phyloP scores from a whole-genome alignment of 2,329 filamentous ascomycete genomes.

The Stachybotrys elegans region DNA sequence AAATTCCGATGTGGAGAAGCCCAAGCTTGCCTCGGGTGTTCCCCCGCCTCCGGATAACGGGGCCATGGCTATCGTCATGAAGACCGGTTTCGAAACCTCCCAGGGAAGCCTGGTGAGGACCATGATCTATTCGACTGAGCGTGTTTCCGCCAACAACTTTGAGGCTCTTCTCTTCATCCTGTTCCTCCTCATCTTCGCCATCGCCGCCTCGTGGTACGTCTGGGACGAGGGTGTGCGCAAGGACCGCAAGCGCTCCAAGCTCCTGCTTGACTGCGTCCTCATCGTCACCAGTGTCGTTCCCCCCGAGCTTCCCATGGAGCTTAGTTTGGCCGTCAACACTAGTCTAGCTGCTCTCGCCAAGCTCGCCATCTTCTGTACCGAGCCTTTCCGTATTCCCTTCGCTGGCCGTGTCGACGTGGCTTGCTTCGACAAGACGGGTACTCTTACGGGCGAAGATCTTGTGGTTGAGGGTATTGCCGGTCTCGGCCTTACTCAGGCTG shows the following conservation, averaged over 20 bases:
- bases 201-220: constrained; percentile 98
- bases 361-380: constrained; percentile 96
- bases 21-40: constrained; percentile 70
- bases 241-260: constrained; percentile 95
- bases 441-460: constrained; percentile 90
- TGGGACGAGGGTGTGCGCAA: constrained; percentile 94
- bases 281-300: constrained; percentile 97
- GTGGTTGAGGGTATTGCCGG: constrained; percentile 97
- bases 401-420: constrained; percentile 93
- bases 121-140: constrained; percentile 99
- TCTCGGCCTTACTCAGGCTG: constrained; percentile 65
- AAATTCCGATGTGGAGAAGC: constrained; percentile 67
- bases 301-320: constrained; percentile 97
- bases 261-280: constrained; percentile 92
- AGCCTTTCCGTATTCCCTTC: constrained; percentile 96
- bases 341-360: constrained; percentile 91
- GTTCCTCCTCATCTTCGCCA: constrained; percentile 91
- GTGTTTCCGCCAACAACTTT: constrained; percentile 95
- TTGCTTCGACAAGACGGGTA: constrained; percentile 98
- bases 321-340: constrained; percentile 95
- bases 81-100: constrained; percentile 97
- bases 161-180: constrained; percentile 97
- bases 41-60: constrained; percentile 86
- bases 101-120: constrained; percentile 96
- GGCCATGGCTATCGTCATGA: constrained; percentile 88